These are phyloP conservation scores for Boletus nobilissimus DNA, from an alignment of 1,284 basidiomycete species.

Conservation along the genomic window DNA sequence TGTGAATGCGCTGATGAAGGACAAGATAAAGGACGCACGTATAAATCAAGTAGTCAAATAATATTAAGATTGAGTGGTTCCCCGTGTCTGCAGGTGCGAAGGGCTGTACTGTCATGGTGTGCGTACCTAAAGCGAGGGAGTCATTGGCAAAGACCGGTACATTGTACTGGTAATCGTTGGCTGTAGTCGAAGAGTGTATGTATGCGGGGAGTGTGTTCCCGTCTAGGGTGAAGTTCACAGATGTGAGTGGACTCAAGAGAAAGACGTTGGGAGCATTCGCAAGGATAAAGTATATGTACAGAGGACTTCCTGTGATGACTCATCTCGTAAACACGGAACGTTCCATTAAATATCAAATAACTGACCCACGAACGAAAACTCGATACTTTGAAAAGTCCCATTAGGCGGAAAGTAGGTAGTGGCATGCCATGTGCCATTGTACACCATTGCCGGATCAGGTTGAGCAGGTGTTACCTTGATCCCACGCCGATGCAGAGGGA, in stretches of 20 bases:
- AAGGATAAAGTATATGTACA: slow-evolving; percentile 39
- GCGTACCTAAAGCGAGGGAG: slow-evolving; percentile 13
- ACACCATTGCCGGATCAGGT: slow-evolving; percentile 9
- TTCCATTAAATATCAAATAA: not conserved
- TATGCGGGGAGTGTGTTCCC: not conserved
- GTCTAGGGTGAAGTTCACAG: slow-evolving; percentile 29
- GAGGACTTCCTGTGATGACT: slow-evolving; percentile 25
- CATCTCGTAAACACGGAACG: not conserved
- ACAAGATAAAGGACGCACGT: slow-evolving; percentile 18
- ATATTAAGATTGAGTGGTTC: slow-evolving; percentile 3
- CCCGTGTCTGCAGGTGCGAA: not conserved
- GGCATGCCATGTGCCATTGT: slow-evolving; percentile 34
- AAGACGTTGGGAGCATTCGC: not conserved
- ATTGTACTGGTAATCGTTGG: slow-evolving; percentile 29
- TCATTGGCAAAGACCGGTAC: slow-evolving; percentile 31
- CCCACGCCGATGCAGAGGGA: not conserved
- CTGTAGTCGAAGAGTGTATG: not conserved
- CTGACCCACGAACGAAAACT: slow-evolving; percentile 29
- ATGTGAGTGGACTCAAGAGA: not conserved
- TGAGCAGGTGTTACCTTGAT: not conserved
- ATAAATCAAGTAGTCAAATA: slow-evolving; percentile 36
- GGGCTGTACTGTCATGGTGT: slow-evolving; percentile 29
- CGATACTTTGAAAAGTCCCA: not conserved
- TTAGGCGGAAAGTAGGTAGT: not conserved
- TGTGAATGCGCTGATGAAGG: not conserved